Base-by-base conservation (phyloP, 306 rosid genomes). In the Fagus sylvatica region DNA sequence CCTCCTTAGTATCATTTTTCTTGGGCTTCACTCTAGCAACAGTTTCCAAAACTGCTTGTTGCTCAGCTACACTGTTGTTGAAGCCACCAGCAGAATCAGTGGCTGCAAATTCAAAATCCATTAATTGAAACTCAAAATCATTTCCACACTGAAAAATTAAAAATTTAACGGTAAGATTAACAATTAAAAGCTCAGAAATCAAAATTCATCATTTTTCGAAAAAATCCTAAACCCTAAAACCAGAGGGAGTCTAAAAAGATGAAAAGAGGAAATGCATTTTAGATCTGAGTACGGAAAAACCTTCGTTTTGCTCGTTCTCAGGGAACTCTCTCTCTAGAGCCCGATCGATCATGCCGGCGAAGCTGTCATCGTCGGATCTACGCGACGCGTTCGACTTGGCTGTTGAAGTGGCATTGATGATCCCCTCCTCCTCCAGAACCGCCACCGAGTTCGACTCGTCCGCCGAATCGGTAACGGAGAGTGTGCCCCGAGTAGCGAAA, bases 11-110 rank as follows among this genome's bases (percentile, higher is more conserved):
- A 61, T 95, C 99, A 77, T 95, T 95, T 81, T 93, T 95, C 93
- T 95, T 93, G 77, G 94, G 40, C 82, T 59, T 93, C 57, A 95
- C 98, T 95, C 99, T 86, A 67, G 99, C 99, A 65, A 95, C 97
- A 17, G 99, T 95, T 89, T 95, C 99, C 89, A 95, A 80, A 79
- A 89, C 92, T 53, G 99, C 99, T 98, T 95, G 98, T 80, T 92
- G 94, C 54, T 77, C 98, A 5, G 89, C 73, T 72, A 95, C 97
- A 56, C 98, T 92, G 57, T 88, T 92, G 83, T 95, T 92, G 86
- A 91, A 95, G 89, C 97, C 57, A 30, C 96, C 89, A 72, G 92
- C 84, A 46, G 51, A 46, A 85, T 92, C 97, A 8, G 81, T 65
- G 51, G 86, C 98, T 95, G 89, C 89, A 34, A 34, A 36, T 13